These are phyloP conservation scores for Rubia tinctorum DNA, from an alignment of 305 asterid species.

Conservation along the genomic window DNA sequence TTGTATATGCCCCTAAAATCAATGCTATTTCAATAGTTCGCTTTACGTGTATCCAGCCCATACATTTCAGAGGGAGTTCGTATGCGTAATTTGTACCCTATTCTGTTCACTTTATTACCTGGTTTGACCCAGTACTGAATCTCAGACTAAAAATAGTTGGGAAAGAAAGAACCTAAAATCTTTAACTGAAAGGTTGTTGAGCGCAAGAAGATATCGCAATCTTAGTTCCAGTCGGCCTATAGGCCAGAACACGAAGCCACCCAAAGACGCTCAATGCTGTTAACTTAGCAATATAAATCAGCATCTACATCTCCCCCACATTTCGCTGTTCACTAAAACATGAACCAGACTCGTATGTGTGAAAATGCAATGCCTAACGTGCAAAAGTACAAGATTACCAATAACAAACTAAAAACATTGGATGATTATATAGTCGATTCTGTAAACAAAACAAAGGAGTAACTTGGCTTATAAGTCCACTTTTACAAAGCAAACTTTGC, in stretches of 20 bases:
- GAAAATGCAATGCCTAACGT: neutral
- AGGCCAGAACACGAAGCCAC: neutral
- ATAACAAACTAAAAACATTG: neutral
- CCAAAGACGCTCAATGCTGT: neutral
- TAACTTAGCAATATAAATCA: neutral
- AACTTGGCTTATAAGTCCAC: constrained; percentile 11
- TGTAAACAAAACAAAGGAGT: constrained; percentile 8
- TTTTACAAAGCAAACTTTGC: constrained; percentile 20
- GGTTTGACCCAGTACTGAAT: no score
- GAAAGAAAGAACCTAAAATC: no score
- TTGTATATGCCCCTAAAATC: no score
- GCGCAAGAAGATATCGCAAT: no score
- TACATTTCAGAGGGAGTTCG: no score
- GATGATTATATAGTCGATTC: neutral
- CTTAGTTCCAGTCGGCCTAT: neutral
- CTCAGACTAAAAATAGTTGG: no score
- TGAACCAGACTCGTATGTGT: neutral
- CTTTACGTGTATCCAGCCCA: no score
- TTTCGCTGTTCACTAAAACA: neutral
- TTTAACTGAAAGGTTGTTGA: no score
- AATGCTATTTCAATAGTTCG: no score
- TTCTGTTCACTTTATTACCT: no score
- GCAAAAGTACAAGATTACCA: neutral
- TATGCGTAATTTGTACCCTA: no score
- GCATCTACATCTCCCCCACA: neutral